Conservation (phyloP, 164 flowering plant genomes). For the Chimonanthus salicifolius region DNA sequence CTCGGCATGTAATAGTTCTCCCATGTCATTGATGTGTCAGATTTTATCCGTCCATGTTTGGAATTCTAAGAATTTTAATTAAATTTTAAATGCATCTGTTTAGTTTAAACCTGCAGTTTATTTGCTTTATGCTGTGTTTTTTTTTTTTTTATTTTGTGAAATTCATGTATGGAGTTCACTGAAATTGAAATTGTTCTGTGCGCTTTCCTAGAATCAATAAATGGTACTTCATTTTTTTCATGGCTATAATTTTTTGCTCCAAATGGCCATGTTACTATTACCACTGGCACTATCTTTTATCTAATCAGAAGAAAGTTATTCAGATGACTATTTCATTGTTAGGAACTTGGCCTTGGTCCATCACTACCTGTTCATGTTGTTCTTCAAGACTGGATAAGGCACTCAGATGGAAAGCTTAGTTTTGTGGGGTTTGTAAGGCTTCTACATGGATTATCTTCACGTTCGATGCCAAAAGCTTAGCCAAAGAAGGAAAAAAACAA, state of each 20-base stretch:
- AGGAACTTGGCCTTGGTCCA: slow-evolving; percentile 94
- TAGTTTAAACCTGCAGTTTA: background rate
- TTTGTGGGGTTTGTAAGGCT: slow-evolving; percentile 89
- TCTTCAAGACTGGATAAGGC: slow-evolving; percentile 92
- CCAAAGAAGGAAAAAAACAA: background rate
- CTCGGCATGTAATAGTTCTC: too few species aligned
- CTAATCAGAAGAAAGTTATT: background rate
- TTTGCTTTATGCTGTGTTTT: background rate
- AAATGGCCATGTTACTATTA: background rate
- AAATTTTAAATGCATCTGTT: too few species aligned
- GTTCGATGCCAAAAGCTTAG: slow-evolving; percentile 56
- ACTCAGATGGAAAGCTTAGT: slow-evolving; percentile 87
- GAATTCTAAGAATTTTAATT: too few species aligned
- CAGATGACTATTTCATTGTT: slow-evolving; percentile 1
- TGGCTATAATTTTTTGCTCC: too few species aligned
- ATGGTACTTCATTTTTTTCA: background rate
- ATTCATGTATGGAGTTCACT: background rate
- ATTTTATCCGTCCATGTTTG: too few species aligned
- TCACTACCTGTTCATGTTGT: slow-evolving; percentile 89
- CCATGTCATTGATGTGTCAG: too few species aligned
- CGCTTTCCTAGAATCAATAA: background rate
- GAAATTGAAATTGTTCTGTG: background rate
- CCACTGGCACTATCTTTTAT: background rate
- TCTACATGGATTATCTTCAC: slow-evolving; percentile 75
- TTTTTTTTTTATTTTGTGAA: background rate